Base-by-base conservation (phyloP, 306 rosid genomes). In the Fagus crenata region DNA sequence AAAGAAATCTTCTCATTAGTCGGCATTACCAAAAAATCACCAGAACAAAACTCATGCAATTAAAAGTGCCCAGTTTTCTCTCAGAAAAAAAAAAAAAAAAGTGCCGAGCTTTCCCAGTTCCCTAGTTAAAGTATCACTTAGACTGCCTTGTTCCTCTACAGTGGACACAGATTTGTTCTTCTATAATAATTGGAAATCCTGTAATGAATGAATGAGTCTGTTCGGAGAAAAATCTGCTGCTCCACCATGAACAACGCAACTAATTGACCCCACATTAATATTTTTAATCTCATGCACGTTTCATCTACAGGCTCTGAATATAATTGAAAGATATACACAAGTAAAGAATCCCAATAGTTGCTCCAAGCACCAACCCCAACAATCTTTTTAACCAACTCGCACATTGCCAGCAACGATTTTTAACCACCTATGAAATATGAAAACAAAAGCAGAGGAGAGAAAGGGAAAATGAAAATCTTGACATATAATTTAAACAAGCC, bases 391-490 rank as follows among this genome's bases (percentile, higher is more conserved):
- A 67, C 53, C 32, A 60, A 13, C 35, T 67, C 13, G 31, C 32
- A 37, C 51, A 59, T 12, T 46, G 11, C 51, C 4, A 39, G 18
- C 49, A 17, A 28, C 11, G 7, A 37, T 17, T 36, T 40, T 18
- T 39, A 41, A 67, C 71, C 31, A 67, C 53, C 51, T 7, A 32
- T 41, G 31, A 67, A 67, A 17, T 67, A 67, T 67, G 35, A 67
- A n/a, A 39, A 17, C 6, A 67, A 67, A 40, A 40, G 31, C 49
- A 67, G 32, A 67, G n/a, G 32, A 67, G 67, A 14, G 13, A 60
- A 4, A 32, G 1, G 67, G 17, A 35, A 22, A 22, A 22, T 22
- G 37, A 4, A 60, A 33, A 60, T 60, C 13, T 60, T 33, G 15
- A 60, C 36, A 9, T 12, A 60, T 32, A 60, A 12, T 60, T 60